These are phyloP conservation scores for Curvularia eragrostidis DNA, from an alignment of 2,329 filamentous ascomycete genomes.

Conservation along the genomic window DNA sequence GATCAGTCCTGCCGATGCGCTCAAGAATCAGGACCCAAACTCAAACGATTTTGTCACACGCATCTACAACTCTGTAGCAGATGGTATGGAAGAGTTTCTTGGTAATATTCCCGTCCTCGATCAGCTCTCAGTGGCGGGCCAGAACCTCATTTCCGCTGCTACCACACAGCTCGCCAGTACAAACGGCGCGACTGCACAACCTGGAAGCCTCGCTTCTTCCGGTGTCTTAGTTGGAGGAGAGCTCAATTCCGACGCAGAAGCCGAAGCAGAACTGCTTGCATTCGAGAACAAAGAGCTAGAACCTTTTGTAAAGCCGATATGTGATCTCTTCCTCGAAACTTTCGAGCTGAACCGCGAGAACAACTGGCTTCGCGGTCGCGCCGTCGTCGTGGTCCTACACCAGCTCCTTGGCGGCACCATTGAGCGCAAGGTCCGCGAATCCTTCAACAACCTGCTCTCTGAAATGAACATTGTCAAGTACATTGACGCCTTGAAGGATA, in stretches of 20 bases:
- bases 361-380: constrained; percentile 94
- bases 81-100: constrained; percentile 97
- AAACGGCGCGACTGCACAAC: constrained; percentile 29
- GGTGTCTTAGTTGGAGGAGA: constrained; percentile 53
- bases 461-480: constrained; percentile 82
- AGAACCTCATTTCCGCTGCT: constrained; percentile 83
- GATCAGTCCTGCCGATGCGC: constrained; percentile 71
- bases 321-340: constrained; percentile 93
- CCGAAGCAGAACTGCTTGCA: constrained; percentile 90
- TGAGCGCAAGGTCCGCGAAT: constrained; percentile 91
- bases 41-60: constrained; percentile 83
- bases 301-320: constrained; percentile 98
- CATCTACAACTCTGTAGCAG: constrained; percentile 94
- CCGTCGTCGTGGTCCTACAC: constrained; percentile 94
- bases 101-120: constrained; percentile 96
- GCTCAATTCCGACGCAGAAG: constrained; percentile 69
- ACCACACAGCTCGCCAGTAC: constrained; percentile 58
- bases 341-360: constrained; percentile 95
- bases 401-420: constrained; percentile 95
- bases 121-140: constrained; percentile 88
- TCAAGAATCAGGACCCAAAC: constrained; percentile 66
- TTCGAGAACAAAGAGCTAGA: constrained; percentile 84
- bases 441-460: constrained; percentile 73
- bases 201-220: constrained; percentile 21
- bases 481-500: constrained; percentile 73